These are phyloP conservation scores for Exophiala lecanii-corni DNA, from an alignment of 2,329 filamentous ascomycete species.

Conservation along the genomic window DNA sequence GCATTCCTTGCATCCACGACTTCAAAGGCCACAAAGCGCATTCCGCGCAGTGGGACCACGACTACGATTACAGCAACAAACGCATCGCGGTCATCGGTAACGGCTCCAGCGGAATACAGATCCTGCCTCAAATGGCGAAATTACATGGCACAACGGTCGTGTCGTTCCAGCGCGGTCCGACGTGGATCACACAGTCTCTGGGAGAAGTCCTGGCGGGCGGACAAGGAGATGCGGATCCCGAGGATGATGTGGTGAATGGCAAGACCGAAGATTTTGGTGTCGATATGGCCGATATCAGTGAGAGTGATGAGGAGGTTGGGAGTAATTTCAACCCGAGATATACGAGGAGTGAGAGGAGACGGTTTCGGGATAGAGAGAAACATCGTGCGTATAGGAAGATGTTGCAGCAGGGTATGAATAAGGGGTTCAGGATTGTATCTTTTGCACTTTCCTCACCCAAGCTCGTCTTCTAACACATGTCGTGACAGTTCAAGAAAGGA, in stretches of 20 bases:
- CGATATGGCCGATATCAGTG: constrained; percentile 14
- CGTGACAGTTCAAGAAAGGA: constrained; percentile 17
- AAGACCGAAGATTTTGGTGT: constrained; percentile 13
- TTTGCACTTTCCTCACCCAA: neutral
- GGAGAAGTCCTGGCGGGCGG: constrained; percentile 23
- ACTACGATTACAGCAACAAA: constrained; percentile 27
- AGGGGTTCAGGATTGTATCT: constrained; percentile 18
- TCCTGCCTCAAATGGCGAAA: constrained; percentile 29
- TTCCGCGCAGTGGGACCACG: constrained; percentile 29
- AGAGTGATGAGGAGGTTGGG: constrained; percentile 14
- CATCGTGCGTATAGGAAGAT: constrained; percentile 34
- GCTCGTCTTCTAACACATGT: neutral
- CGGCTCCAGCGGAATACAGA: constrained; percentile 37
- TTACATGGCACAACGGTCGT: constrained; percentile 25
- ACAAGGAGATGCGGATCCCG: constrained; percentile 20
- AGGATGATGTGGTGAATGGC: constrained; percentile 14
- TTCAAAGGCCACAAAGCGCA: constrained; percentile 29
- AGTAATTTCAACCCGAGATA: constrained; percentile 25
- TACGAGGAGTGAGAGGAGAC: constrained; percentile 30
- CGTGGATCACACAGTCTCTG: constrained; percentile 32
- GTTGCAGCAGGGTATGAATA: constrained; percentile 27
- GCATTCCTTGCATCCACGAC: constrained; percentile 26
- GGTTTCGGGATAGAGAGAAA: constrained; percentile 27
- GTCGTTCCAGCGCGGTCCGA: constrained; percentile 32
- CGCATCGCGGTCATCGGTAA: constrained; percentile 31